A percentile compares a stretch with the other conserved stretches of the same genome.
Conservation (phyloP, 129 eudicot genomes). For the Dittrichia graveolens region DNA sequence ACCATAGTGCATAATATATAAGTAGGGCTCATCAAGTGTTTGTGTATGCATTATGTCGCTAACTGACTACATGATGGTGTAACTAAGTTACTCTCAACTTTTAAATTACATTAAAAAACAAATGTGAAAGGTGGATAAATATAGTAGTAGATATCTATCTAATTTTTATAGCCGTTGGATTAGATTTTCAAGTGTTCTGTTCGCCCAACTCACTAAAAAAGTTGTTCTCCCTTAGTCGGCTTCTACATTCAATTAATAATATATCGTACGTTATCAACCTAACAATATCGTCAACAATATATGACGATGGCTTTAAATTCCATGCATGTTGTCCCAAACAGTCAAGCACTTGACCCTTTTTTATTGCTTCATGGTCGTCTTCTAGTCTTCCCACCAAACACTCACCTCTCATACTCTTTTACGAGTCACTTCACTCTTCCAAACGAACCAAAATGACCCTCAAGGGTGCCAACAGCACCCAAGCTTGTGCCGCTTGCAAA, state of each 20-base stretch:
- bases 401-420: neutral
- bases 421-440: slow-evolving; percentile 12
- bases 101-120: too few species aligned
- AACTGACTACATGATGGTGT: too few species aligned
- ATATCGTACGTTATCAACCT: neutral
- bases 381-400: slow-evolving; percentile 7
- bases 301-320: neutral
- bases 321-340: slow-evolving; percentile 21
- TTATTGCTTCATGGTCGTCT: slow-evolving; percentile 17
- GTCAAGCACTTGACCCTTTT: neutral
- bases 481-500: slow-evolving; percentile 94
- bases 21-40: too few species aligned
- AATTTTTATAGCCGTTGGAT: too few species aligned
- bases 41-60: too few species aligned
- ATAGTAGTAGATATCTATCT: too few species aligned
- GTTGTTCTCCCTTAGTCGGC: too few species aligned
- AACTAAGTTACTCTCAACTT: too few species aligned
- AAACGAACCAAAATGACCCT: slow-evolving; percentile 57
- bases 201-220: too few species aligned
- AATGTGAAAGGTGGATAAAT: too few species aligned
- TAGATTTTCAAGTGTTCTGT: too few species aligned
- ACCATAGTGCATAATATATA: too few species aligned
- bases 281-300: neutral
- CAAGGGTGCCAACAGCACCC: slow-evolving; percentile 58
- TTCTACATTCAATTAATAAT: slow-evolving; percentile 19